Conservation (phyloP, 2,329 filamentous ascomycete species). For the Aspergillus latus region DNA sequence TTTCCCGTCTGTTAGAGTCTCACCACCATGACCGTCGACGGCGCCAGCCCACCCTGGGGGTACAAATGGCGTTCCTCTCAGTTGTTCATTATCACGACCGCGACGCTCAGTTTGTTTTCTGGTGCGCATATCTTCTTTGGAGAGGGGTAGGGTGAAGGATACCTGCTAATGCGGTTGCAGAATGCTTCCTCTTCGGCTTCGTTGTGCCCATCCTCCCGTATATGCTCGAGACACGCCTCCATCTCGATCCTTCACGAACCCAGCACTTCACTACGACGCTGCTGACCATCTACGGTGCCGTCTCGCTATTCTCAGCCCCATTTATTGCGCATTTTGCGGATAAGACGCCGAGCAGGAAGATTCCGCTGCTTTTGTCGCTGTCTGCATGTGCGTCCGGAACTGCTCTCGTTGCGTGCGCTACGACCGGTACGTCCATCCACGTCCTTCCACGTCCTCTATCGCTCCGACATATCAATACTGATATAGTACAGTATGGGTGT, state of each 20-base stretch:
- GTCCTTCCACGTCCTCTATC: background rate
- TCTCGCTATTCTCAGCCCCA: slow-evolving; percentile 25
- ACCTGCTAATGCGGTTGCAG: slow-evolving; percentile 13
- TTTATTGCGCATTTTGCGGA: slow-evolving; percentile 32
- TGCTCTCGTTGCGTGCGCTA: slow-evolving; percentile 23
- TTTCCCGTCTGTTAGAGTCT: background rate
- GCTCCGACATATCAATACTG: background rate
- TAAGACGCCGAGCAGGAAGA: slow-evolving; percentile 25
- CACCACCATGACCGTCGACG: background rate
- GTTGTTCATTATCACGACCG: slow-evolving; percentile 16
- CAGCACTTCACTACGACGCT: slow-evolving; percentile 27
- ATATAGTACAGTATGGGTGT: slow-evolving; percentile 19
- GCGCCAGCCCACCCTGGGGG: slow-evolving; percentile 5
- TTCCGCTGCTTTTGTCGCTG: slow-evolving; percentile 27
- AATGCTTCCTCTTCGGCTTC: slow-evolving; percentile 36
- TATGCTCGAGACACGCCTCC: slow-evolving; percentile 32
- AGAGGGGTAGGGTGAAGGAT: no score
- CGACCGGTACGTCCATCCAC: slow-evolving; percentile 19
- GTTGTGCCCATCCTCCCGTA: slow-evolving; percentile 35
- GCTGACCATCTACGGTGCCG: slow-evolving; percentile 28
- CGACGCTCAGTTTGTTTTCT: slow-evolving; percentile 17
- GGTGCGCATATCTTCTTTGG: slow-evolving; percentile 1
- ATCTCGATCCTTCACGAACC: slow-evolving; percentile 24
- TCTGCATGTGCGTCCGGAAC: slow-evolving; percentile 28
- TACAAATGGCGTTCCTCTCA: slow-evolving; percentile 21